phyloP scores from a whole-genome alignment of 495 filamentous ascomycete species.

The Lepraria neglecta region DNA sequence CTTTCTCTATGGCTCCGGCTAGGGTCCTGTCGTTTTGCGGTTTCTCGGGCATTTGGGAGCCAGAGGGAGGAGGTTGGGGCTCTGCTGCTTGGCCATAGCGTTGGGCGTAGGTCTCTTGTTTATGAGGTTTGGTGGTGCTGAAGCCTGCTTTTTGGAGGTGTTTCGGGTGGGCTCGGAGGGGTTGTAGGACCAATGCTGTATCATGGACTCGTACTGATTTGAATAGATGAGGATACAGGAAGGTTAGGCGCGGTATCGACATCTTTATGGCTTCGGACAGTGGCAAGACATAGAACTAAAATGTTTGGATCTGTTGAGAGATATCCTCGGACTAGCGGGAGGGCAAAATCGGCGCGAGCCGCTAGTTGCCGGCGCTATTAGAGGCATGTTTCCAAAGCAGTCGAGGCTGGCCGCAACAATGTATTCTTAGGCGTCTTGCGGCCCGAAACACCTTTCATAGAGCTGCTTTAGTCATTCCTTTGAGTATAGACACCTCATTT shows the following conservation, averaged over 20 bases:
- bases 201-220: slow-evolving; percentile 39
- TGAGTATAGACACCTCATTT: no score
- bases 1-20: slow-evolving; percentile 24
- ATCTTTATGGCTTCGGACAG: slow-evolving; percentile 35
- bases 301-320: not conserved
- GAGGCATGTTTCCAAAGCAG: no score
- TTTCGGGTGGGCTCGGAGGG: slow-evolving; percentile 18
- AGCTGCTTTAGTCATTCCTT: no score
- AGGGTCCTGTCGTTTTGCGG: slow-evolving; percentile 19
- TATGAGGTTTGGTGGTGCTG: slow-evolving; percentile 38
- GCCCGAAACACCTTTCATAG: no score
- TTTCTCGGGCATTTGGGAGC: slow-evolving; percentile 14
- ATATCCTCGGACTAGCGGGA: slow-evolving; percentile 5
- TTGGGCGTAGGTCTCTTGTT: slow-evolving; percentile 42
- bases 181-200: slow-evolving; percentile 32
- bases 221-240: slow-evolving; percentile 68
- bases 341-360: not conserved
- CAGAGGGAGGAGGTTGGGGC: slow-evolving; percentile 37
- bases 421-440: no score
- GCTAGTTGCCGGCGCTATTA: not conserved
- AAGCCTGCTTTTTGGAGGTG: slow-evolving; percentile 31
- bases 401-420: no score
- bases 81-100: slow-evolving; percentile 49
- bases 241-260: slow-evolving; percentile 61
- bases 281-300: not conserved